Evolutionary conservation across 805 yeast species (phyloP).

Genomic region (Kodamaea lidongshanica): DNA sequence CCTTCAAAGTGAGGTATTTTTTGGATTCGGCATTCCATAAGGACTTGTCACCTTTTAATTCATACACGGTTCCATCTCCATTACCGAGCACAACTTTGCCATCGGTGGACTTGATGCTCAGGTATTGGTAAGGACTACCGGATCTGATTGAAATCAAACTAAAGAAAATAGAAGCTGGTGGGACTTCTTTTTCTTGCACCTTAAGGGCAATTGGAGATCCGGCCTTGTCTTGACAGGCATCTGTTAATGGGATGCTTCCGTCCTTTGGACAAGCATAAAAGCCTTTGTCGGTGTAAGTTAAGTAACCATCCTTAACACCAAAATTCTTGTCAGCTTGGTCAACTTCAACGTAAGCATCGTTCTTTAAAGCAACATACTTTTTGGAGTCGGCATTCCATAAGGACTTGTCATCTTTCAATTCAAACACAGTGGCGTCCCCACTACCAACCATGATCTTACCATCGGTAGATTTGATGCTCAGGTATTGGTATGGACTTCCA

Average conservation of each 20-base stretch:
- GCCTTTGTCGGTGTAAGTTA: slow-evolving; percentile 7
- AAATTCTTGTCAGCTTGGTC: slow-evolving; percentile 8
- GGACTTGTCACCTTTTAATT: slow-evolving; percentile 19
- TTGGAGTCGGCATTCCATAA: slow-evolving; percentile 15
- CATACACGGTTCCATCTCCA: slow-evolving; percentile 11
- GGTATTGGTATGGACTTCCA: slow-evolving; percentile 22
- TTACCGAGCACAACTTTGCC: too few species aligned
- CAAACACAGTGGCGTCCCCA: slow-evolving; percentile 12
- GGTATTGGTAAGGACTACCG: slow-evolving; percentile 14
- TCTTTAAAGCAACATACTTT: slow-evolving; percentile 13
- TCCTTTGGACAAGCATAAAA: slow-evolving; percentile 12
- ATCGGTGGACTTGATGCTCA: too few species aligned
- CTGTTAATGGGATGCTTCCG: slow-evolving; percentile 6
- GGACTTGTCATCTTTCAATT: slow-evolving; percentile 19
- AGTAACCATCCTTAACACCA: slow-evolving; percentile 11
- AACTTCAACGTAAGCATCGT: slow-evolving; percentile 5
- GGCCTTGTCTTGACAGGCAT: slow-evolving; percentile 4
- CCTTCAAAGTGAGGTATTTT: slow-evolving; percentile 13
- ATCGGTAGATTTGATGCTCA: slow-evolving; percentile 7
- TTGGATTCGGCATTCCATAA: slow-evolving; percentile 15
- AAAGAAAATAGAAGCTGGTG: slow-evolving; percentile 6
- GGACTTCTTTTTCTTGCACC: too few species aligned
- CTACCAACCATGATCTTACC: slow-evolving; percentile 10
- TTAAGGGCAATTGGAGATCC: slow-evolving; percentile 4
- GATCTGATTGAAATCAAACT: not conserved